Percentiles rank a stretch among this genome's conserved stretches.
phyloP scores from a whole-genome alignment of 2,329 filamentous ascomycete genomes.

The Trichophyton equinum region DNA sequence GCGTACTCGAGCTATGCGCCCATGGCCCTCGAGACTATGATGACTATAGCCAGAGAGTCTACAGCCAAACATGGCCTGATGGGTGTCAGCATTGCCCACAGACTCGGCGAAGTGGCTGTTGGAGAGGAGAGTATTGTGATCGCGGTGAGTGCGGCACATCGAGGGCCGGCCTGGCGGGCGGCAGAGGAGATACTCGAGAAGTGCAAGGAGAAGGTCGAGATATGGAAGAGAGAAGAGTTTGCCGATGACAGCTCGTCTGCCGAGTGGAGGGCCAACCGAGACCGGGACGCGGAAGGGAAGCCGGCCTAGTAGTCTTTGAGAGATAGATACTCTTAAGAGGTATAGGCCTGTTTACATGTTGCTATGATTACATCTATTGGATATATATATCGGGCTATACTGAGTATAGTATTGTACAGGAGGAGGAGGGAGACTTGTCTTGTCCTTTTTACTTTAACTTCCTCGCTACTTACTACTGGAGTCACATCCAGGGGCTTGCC shows the following conservation, averaged over 20 bases:
- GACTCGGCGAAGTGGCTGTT: constrained; percentile 73
- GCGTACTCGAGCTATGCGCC: constrained; percentile 34
- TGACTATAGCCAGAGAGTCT: constrained; percentile 29
- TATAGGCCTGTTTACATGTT: background rate
- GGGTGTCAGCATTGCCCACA: constrained; percentile 68
- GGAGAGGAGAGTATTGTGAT: constrained; percentile 91
- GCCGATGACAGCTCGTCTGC: constrained; percentile 42
- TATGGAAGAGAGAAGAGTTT: constrained; percentile 93
- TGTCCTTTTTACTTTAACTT: background rate
- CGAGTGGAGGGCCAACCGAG: constrained; percentile 82
- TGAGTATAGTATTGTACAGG: background rate
- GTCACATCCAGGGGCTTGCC: constrained; percentile 39
- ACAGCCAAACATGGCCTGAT: constrained; percentile 51
- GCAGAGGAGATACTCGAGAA: constrained; percentile 81
- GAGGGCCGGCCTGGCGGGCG: constrained; percentile 72
- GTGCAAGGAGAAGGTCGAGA: constrained; percentile 77
- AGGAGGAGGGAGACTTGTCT: background rate
- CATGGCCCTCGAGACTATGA: constrained; percentile 31
- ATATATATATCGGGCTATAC: background rate
- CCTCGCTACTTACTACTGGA: constrained; percentile 6
- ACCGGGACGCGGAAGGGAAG: constrained; percentile 46
- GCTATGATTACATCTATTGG: background rate
- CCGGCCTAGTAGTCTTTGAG: background rate
- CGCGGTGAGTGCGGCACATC: constrained; percentile 70
- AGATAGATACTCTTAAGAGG: too few relatives aligned